These are phyloP conservation scores for Colletotrichum sp. DNA, from an alignment of 2,329 filamentous ascomycete genomes.

Conservation along the genomic window DNA sequence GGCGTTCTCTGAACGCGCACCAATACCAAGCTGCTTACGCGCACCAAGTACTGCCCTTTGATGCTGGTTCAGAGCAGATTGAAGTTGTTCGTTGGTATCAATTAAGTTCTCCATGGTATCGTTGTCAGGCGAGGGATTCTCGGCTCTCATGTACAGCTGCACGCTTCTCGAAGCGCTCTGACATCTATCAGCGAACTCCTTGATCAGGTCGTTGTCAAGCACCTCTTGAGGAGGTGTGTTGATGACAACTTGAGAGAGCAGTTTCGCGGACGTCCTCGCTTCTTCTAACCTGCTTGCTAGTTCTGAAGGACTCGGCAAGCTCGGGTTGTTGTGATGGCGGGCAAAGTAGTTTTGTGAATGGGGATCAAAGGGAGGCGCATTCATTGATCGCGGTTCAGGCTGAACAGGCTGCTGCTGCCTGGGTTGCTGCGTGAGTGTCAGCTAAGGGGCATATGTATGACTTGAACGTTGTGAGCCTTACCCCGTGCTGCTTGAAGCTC, in stretches of 20 bases:
- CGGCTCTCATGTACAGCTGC: conserved; percentile 82
- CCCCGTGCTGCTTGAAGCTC: conserved; percentile 55
- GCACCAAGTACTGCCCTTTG: conserved; percentile 78
- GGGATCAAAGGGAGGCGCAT: conserved; percentile 46
- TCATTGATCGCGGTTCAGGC: conserved; percentile 41
- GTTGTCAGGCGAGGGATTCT: conserved; percentile 84
- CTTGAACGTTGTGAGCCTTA: conserved; percentile 38
- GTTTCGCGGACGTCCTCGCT: conserved; percentile 85
- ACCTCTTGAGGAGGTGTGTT: conserved; percentile 81
- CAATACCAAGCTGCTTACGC: conserved; percentile 57
- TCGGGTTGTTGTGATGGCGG: conserved; percentile 51
- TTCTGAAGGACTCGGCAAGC: conserved; percentile 74
- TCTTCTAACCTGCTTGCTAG: conserved; percentile 86
- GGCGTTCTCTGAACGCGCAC: conserved; percentile 29
- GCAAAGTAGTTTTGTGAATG: conserved; percentile 64
- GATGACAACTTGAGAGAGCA: conserved; percentile 90
- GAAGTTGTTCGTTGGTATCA: conserved; percentile 91
- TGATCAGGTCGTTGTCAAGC: conserved; percentile 83
- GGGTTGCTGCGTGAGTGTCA: conserved; percentile 8
- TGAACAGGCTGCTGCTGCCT: conserved; percentile 7
- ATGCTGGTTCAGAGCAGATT: conserved; percentile 81
- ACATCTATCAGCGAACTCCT: conserved; percentile 90
- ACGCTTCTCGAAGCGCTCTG: conserved; percentile 80
- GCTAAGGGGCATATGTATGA: background rate
- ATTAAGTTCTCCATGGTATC: conserved; percentile 93